phyloP scores from a whole-genome alignment of 306 rosid species.

The Alnus rubra region DNA sequence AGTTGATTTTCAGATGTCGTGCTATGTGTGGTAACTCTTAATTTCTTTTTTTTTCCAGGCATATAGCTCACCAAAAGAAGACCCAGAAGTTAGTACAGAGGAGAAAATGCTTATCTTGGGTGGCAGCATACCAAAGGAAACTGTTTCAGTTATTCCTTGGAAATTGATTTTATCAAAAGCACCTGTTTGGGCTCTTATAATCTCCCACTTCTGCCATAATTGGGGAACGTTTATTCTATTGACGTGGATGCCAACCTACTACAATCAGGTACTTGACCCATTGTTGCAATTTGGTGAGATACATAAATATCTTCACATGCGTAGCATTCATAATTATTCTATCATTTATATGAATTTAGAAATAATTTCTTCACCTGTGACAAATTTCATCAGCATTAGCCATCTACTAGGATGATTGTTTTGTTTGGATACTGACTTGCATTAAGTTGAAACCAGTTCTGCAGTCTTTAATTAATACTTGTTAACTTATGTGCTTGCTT shows the following conservation, averaged over 20 bases:
- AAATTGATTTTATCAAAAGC: conserved; percentile 84
- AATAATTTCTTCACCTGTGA: not conserved
- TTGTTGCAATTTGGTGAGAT: not conserved
- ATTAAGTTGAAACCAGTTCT: not conserved
- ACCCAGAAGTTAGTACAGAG: conserved; percentile 61
- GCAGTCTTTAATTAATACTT: not conserved
- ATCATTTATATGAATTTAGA: not conserved
- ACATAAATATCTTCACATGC: not conserved
- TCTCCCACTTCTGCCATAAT: conserved; percentile 91
- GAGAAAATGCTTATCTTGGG: conserved; percentile 72
- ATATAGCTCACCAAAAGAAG: conserved; percentile 87
- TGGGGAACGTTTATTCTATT: conserved; percentile 97
- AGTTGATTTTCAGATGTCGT: conserved; percentile 17
- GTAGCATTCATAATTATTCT: not conserved
- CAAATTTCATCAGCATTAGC: not conserved
- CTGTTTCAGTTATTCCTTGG: conserved; percentile 88
- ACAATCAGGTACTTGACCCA: conserved; percentile 73
- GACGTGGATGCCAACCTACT: conserved; percentile 99
- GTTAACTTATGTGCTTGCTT: not conserved
- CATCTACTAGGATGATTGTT: conserved; percentile 1
- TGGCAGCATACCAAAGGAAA: conserved; percentile 70
- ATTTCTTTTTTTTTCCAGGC: conserved; percentile 53
- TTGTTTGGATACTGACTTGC: not conserved
- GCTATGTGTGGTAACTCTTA: conserved; percentile 18
- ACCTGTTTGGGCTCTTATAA: conserved; percentile 97